Conservation (phyloP, 2,329 filamentous ascomycete species). For the Fusarium floridanum region DNA sequence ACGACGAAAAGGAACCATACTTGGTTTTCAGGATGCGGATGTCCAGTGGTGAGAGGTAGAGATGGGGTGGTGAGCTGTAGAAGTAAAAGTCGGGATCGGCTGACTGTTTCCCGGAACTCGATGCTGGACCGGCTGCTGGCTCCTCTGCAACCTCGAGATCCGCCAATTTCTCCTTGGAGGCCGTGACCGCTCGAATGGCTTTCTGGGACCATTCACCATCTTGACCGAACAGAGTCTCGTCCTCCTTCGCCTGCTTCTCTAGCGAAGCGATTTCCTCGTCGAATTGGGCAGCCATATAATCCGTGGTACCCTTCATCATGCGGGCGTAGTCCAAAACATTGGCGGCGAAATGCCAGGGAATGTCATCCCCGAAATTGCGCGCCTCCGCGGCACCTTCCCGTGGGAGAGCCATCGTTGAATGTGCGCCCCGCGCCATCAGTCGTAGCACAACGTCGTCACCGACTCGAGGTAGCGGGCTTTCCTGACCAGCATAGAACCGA, state of each 20-base stretch:
- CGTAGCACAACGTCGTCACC: constrained; percentile 92
- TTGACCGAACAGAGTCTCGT: constrained; percentile 91
- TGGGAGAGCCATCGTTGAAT: constrained; percentile 88
- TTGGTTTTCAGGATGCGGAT: constrained; percentile 93
- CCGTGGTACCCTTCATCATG: constrained; percentile 92
- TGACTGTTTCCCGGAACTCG: constrained; percentile 38
- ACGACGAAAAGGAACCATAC: constrained; percentile 84
- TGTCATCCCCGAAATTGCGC: constrained; percentile 76
- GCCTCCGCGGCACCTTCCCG: constrained; percentile 81
- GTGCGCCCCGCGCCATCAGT: constrained; percentile 83
- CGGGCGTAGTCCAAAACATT: constrained; percentile 95
- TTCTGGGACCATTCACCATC: constrained; percentile 93
- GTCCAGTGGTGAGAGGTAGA: constrained; percentile 90
- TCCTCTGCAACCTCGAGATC: constrained; percentile 54
- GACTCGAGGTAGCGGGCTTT: constrained; percentile 81
- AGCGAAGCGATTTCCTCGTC: constrained; percentile 83
- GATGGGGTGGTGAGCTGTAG: constrained; percentile 87
- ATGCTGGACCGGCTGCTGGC: constrained; percentile 29
- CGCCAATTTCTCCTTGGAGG: constrained; percentile 79
- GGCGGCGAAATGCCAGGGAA: constrained; percentile 95
- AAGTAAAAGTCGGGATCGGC: constrained; percentile 78
- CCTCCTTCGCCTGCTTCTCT: constrained; percentile 82
- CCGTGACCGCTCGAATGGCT: constrained; percentile 79
- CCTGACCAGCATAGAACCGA: constrained; percentile 90
- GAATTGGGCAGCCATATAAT: constrained; percentile 87